phyloP scores from a whole-genome alignment of 1,284 basidiomycete genomes.

The Melanopsichium pennsylvanicum region DNA sequence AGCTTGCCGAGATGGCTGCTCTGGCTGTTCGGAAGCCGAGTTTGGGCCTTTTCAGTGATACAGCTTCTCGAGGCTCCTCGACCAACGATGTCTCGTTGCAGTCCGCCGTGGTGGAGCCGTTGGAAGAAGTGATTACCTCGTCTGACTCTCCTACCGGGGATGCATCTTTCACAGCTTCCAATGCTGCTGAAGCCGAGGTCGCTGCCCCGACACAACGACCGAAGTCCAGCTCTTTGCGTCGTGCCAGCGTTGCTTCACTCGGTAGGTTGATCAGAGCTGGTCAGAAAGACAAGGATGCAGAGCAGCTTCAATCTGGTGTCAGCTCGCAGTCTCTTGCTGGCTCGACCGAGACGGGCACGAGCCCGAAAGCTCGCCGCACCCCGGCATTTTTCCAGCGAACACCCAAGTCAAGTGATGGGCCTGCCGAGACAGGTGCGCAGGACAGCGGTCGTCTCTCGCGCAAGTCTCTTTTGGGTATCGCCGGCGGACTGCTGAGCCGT shows the following conservation, averaged over 20 bases:
- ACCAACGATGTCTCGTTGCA: constrained; percentile 26
- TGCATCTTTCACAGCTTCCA: background rate
- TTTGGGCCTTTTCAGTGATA: constrained; percentile 15
- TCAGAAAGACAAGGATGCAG: constrained; percentile 28
- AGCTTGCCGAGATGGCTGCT: constrained; percentile 39
- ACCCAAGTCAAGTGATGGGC: constrained; percentile 35
- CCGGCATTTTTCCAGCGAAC: constrained; percentile 48
- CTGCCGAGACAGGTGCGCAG: constrained; percentile 13
- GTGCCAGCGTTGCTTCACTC: constrained; percentile 31
- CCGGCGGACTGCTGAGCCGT: constrained; percentile 39
- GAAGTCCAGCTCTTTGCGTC: constrained; percentile 26
- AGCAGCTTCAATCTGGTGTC: constrained; percentile 3
- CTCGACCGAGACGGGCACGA: constrained; percentile 27
- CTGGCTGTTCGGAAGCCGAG: constrained; percentile 31
- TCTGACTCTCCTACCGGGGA: constrained; percentile 4
- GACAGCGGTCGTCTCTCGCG: constrained; percentile 50
- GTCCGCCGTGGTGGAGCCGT: constrained; percentile 12
- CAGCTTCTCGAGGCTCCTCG: constrained; percentile 21
- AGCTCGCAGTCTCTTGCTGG: constrained; percentile 11
- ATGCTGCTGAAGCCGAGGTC: background rate
- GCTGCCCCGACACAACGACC: constrained; percentile 2
- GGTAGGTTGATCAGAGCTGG: constrained; percentile 26
- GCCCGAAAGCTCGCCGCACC: constrained; percentile 44
- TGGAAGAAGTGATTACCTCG: constrained; percentile 24
- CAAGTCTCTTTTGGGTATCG: constrained; percentile 55